Evolutionary conservation across 2,329 filamentous ascomycete species (phyloP).

Genomic region (Lecanicillium sp.): DNA sequence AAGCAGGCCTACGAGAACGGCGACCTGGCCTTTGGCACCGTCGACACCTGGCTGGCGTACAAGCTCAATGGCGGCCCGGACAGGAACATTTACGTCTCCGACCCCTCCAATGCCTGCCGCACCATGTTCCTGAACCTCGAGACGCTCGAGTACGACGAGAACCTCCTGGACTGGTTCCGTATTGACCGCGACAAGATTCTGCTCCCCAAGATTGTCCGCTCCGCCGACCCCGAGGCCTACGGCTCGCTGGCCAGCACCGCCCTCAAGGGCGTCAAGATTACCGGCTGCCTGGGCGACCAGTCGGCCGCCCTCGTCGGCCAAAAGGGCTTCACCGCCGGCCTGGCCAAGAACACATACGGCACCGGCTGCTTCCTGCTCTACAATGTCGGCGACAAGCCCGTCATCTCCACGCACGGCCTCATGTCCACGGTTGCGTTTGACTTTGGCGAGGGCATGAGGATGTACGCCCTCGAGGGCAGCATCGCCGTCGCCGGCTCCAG

Average conservation of each 20-base stretch:
- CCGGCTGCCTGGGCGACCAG: slow-evolving; percentile 74
- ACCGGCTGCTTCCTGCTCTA: slow-evolving; percentile 81
- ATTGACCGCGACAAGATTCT: slow-evolving; percentile 61
- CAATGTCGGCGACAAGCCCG: slow-evolving; percentile 72
- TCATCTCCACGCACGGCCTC: slow-evolving; percentile 70
- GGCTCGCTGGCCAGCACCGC: slow-evolving; percentile 54
- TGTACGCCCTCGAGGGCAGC: slow-evolving; percentile 71
- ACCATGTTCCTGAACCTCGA: slow-evolving; percentile 86
- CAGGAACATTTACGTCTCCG: slow-evolving; percentile 63
- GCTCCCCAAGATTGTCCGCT: slow-evolving; percentile 71
- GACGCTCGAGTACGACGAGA: slow-evolving; percentile 66
- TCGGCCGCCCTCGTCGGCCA: slow-evolving; percentile 75
- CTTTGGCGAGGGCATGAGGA: slow-evolving; percentile 57
- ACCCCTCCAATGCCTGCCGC: slow-evolving; percentile 73
- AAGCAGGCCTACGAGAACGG: slow-evolving; percentile 65
- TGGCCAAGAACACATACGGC: slow-evolving; percentile 80
- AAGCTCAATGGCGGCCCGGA: slow-evolving; percentile 66
- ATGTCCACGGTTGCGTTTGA: slow-evolving; percentile 73
- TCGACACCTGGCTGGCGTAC: slow-evolving; percentile 75
- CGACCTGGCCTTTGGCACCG: slow-evolving; percentile 67
- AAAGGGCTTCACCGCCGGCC: slow-evolving; percentile 66
- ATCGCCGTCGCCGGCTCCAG: slow-evolving; percentile 71
- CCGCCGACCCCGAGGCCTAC: slow-evolving; percentile 61
- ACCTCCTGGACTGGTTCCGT: slow-evolving; percentile 67
- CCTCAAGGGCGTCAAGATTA: slow-evolving; percentile 62